Evolutionary conservation across 768 basidiomycete species (phyloP).

Genomic region (Tubosaeta sp.): DNA sequence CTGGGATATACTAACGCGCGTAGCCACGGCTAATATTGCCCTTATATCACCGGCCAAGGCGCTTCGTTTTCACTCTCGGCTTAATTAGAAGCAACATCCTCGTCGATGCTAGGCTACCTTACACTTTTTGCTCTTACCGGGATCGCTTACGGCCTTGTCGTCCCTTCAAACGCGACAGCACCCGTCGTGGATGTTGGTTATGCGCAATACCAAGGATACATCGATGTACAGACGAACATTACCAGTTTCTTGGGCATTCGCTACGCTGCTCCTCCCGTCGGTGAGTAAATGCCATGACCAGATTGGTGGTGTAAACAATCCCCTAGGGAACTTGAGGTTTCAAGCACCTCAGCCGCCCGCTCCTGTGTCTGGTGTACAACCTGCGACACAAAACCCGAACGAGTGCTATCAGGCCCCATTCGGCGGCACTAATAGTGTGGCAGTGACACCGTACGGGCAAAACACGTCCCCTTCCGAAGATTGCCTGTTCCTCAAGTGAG

Average conservation of each 20-base stretch:
- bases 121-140: not conserved
- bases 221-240: conserved; percentile 17
- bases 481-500: conserved; percentile 27
- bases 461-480: conserved; percentile 24
- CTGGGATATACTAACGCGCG: not conserved
- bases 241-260: conserved; percentile 31
- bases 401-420: conserved; percentile 20
- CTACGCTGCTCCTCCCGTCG: conserved; percentile 48
- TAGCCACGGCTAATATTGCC: too few species aligned
- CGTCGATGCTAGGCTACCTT: not conserved
- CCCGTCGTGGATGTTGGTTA: conserved; percentile 29
- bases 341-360: conserved; percentile 26
- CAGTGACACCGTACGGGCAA: conserved; percentile 1
- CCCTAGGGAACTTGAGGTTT: too few species aligned
- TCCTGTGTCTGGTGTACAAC: conserved; percentile 16
- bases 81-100: too few species aligned
- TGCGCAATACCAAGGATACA: conserved; percentile 27
- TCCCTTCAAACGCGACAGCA: not conserved
- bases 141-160: not conserved
- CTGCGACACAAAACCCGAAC: conserved; percentile 23
- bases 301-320: too few species aligned
- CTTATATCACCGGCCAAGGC: too few species aligned
- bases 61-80: too few species aligned
- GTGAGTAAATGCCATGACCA: conserved; percentile 19
- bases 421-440: conserved; percentile 7